A percentile compares a stretch with the other conserved stretches of the same genome.
phyloP scores from a whole-genome alignment of 495 filamentous ascomycete genomes.

The Pyronema omphalodes region DNA sequence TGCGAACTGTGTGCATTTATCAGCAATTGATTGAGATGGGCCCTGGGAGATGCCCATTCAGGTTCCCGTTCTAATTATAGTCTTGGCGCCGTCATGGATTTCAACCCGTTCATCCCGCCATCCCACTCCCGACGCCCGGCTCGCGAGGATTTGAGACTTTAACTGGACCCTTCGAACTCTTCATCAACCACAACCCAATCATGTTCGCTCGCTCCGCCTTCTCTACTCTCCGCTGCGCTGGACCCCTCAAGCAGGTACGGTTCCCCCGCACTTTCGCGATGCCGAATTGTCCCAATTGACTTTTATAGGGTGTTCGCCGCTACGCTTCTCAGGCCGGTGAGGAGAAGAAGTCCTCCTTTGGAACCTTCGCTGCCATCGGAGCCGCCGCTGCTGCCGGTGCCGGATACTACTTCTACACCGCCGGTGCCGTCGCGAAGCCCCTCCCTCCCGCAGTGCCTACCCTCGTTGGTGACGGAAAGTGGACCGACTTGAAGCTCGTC shows the following conservation, averaged over 20 bases:
- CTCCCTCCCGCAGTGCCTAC: constrained; percentile 25
- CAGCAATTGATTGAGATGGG: too few relatives aligned
- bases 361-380: constrained; percentile 27
- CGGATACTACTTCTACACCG: constrained; percentile 35
- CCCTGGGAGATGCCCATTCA: too few relatives aligned
- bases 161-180: background rate
- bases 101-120: too few relatives aligned
- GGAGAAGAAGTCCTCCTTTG: constrained; percentile 7
- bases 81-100: too few relatives aligned
- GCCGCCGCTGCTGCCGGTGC: constrained; percentile 28
- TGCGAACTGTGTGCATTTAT: too few relatives aligned
- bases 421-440: constrained; percentile 26
- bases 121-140: too few relatives aligned
- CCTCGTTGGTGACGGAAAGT: constrained; percentile 73
- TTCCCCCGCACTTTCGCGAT: background rate
- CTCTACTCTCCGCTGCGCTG: constrained; percentile 9
- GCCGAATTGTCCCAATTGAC: background rate
- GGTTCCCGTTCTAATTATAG: too few relatives aligned
- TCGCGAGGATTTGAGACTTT: too few relatives aligned
- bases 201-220: constrained; percentile 20
- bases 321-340: constrained; percentile 10
- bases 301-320: constrained; percentile 4
- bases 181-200: background rate
- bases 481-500: constrained; percentile 44
- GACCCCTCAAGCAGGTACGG: constrained; percentile 13